These are phyloP conservation scores for Trichophyton mentagrophytes DNA, from an alignment of 2,329 filamentous ascomycete genomes.

Conservation along the genomic window DNA sequence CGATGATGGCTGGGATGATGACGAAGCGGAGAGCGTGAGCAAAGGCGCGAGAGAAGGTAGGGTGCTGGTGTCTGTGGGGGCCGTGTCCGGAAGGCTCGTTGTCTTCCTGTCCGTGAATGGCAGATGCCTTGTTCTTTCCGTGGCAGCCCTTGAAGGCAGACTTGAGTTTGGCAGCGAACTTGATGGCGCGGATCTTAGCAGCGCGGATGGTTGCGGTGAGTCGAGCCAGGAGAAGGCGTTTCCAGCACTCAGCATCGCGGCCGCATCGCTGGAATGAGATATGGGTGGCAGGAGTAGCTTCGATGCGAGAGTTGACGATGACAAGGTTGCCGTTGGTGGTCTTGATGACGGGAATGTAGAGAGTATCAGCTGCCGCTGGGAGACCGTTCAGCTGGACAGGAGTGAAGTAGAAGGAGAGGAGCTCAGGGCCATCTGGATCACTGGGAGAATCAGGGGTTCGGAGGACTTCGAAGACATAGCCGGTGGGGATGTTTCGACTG, in stretches of 20 bases:
- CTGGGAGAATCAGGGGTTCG: conserved; percentile 18
- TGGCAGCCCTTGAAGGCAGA: conserved; percentile 23
- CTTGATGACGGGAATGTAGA: conserved; percentile 30
- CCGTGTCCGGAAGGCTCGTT: neutral
- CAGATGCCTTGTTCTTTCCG: conserved; percentile 14
- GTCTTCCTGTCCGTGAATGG: neutral
- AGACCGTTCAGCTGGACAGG: conserved; percentile 31
- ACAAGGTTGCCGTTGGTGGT: conserved; percentile 24
- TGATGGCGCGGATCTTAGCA: conserved; percentile 26
- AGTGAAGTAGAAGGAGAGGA: conserved; percentile 33
- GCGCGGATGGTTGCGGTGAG: conserved; percentile 27
- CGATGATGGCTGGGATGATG: conserved; percentile 34
- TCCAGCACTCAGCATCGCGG: conserved; percentile 28
- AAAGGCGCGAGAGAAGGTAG: conserved; percentile 26
- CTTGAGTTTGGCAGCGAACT: conserved; percentile 19
- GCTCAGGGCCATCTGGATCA: conserved; percentile 20
- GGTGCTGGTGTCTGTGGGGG: conserved; percentile 5
- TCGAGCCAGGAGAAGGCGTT: conserved; percentile 27
- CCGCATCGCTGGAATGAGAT: conserved; percentile 33
- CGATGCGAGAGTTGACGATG: conserved; percentile 27
- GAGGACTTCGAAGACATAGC: conserved; percentile 33
- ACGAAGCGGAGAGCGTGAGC: conserved; percentile 32
- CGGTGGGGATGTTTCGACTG: conserved; percentile 27
- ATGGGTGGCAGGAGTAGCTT: conserved; percentile 24
- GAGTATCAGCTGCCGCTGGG: conserved; percentile 34